Base-by-base conservation (phyloP, 306 rosid species). In the Cyclanthera cordifolia region DNA sequence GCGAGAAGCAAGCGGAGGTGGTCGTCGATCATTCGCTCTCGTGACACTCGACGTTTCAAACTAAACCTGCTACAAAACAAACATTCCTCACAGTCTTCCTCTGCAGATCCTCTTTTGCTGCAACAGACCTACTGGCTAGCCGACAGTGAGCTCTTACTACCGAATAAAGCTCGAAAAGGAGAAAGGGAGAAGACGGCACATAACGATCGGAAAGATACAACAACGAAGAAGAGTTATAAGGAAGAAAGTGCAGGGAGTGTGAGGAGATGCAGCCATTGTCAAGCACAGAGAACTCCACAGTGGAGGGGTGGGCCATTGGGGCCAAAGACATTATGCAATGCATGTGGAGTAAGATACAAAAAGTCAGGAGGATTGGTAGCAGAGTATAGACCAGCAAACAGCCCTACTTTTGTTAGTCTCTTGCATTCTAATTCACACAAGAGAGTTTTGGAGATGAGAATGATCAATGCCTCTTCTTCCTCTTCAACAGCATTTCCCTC, bases 301-400 rank as follows among this genome's bases (percentile, higher is more conserved):
- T 86, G 90, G 90, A 83, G 90, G 86, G 81, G 87, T 45, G 88
- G 90, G 27, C 90, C 90, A 71, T 79, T 83, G 79, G 90, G 90
- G n/a, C 88, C 88, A 60, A 86, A 86, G 67, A 83, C 90, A 34
- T 78, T 86, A 15, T 83, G 90, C 73, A 86, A 86, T 83, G 90
- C 90, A 77, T 86, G 90, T 83, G 90, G 90, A 27, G 90, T 86
- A 59, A 83, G 90, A 76, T 86, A 79, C 75, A 86, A 83, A 71
- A 86, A 86, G 76, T 86, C 90, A 32, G 90, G 90, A 20, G 79
- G 88, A 70, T 75, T 86, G 73, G 61, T 81, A 56, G 88, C 90
- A 67, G 88, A 86, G 76, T 86, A 86, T 77, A 81, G 88, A 74
- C 90, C 90, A 51, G 90, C 90, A 27, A 86, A 86, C 56, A 86